Percentiles rank a stretch among this genome's conserved stretches.
Evolutionary conservation across 2,329 filamentous ascomycete genomes (phyloP).

Genomic region (Ramularia endophylla): DNA sequence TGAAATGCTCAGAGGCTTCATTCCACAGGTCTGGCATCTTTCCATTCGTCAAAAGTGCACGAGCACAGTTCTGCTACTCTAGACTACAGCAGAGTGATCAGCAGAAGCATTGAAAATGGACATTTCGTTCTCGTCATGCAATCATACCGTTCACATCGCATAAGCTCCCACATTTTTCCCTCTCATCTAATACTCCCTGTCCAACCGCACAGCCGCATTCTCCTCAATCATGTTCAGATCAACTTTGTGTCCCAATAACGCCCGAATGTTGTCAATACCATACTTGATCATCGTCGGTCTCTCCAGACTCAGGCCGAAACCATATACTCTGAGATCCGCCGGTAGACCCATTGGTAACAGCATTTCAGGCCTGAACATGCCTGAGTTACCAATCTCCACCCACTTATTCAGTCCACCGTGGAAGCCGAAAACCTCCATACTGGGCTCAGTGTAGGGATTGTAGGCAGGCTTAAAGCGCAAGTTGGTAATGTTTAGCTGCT

Average conservation of each 20-base stretch:
- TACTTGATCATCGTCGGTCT: conserved; percentile 97
- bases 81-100: too few relatives aligned
- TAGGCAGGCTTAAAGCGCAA: conserved; percentile 97
- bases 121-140: too few relatives aligned
- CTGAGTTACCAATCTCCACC: conserved; percentile 96
- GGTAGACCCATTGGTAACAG: conserved; percentile 89
- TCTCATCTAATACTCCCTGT: conserved; percentile 64
- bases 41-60: too few relatives aligned
- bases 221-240: conserved; percentile 87
- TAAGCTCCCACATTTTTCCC: too few relatives aligned
- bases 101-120: too few relatives aligned
- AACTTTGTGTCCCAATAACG: conserved; percentile 90
- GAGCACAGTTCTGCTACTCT: too few relatives aligned
- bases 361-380: conserved; percentile 99
- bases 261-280: conserved; percentile 73
- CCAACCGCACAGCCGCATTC: conserved; percentile 84
- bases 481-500: conserved; percentile 83
- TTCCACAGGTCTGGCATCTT: too few relatives aligned
- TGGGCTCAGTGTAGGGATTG: conserved; percentile 91
- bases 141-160: not conserved
- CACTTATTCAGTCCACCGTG: conserved; percentile 84
- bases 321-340: conserved; percentile 86
- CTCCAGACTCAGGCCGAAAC: conserved; percentile 88
- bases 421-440: conserved; percentile 97
- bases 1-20: too few relatives aligned